Percentiles rank a stretch among this genome's conserved stretches.
Conservation (phyloP, 2,329 filamentous ascomycete species). For the Neopestalotiopsis sp. region DNA sequence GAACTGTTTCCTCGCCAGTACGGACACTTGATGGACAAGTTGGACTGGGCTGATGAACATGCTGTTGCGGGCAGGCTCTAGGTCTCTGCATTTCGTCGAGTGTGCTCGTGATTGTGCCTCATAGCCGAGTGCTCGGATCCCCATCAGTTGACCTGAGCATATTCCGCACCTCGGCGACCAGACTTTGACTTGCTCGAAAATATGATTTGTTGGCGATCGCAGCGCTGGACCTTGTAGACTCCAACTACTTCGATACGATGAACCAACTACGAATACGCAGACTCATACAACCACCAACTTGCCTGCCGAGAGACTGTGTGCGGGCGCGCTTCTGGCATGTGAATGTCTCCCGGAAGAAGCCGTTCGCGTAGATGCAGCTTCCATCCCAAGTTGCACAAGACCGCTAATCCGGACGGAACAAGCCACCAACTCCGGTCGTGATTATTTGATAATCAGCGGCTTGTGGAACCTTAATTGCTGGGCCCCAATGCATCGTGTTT, state of each 20-base stretch:
- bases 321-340: neutral
- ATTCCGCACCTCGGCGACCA: neutral
- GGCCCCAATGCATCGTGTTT: neutral
- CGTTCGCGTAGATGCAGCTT: constrained; percentile 8
- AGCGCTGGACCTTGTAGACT: neutral
- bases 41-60: neutral
- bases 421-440: neutral
- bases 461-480: neutral
- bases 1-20: neutral
- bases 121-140: too few species aligned
- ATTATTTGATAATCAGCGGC: neutral
- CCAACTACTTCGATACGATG: neutral
- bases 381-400: constrained; percentile 3
- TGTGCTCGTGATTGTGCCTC: neutral
- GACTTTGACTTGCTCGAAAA: neutral
- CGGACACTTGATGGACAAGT: neutral
- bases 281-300: neutral
- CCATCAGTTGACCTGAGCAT: neutral
- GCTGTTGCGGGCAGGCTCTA: neutral
- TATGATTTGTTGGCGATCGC: neutral
- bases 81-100: neutral
- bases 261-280: neutral
- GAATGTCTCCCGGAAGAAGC: constrained; percentile 9
- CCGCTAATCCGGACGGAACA: neutral
- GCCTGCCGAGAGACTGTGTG: neutral